Evolutionary conservation across 257 asterid genomes (phyloP), one percentile per base, ranked within the genome.

Genomic region (Henckelia pumila): DNA sequence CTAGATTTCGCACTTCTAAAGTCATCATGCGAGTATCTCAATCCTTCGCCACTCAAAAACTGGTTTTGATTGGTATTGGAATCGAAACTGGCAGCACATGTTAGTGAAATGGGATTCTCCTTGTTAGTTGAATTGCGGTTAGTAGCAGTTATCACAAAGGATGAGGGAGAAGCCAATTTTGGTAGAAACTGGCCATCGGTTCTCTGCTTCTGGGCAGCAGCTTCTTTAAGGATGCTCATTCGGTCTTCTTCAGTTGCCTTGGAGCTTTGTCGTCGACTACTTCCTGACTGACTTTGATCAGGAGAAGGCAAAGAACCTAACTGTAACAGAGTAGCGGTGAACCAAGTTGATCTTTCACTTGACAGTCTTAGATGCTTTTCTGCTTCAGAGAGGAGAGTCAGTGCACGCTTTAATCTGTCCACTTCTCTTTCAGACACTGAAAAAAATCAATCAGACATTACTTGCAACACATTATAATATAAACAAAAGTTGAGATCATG

Each of bases 331-430:
- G 99, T 94, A 68, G 96, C 97, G 0, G 96, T 91, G 85, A 94
- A 94, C 97, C 99, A 94, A 26, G 99, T 94, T 24, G 97, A 94
- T 40, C 95, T 89, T 71, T 94, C 99, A 57, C 84, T 82, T 56
- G 99, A 88, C 70, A 81, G 89, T 75, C 99, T 77, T 60, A 91
- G 80, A 67, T 88, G 97, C 81, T 87, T 94, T 79, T 94, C 97
- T 14, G 97, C 91, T 68, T 94, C 99, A 3, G 97, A 94, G 61
- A 94, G 96, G 73, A 94, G 95, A 49, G 79, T 77, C 72, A 91
- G 62, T n/a, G 97, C 96, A 56, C 83, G 95, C 85, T 87, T 91
- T 74, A 94, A 82, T 71, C 95, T 82, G 61, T 85, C 93, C 63
- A 91, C 29, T 77, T 94, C 96, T 71, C 81, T 73, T 71, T 85